Conservation (phyloP, 2,329 filamentous ascomycete species). For the Chrysoporthe puriensis region DNA sequence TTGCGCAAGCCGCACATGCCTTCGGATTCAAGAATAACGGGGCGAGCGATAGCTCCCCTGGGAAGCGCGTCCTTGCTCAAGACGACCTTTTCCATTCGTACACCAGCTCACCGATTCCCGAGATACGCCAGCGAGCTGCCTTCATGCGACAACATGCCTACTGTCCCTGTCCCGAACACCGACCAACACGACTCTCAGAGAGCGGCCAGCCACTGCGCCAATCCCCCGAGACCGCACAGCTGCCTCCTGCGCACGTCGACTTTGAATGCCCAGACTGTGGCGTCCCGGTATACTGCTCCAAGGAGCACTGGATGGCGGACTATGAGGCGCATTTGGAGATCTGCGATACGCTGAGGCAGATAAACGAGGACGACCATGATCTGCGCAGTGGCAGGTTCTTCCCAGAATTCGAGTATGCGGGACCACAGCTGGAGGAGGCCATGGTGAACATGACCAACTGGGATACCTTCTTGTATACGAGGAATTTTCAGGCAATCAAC, state of each 20-base stretch:
- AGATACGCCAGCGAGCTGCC: conserved; percentile 83
- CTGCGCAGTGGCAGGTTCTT: conserved; percentile 88
- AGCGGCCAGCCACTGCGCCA: conserved; percentile 63
- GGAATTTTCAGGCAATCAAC: conserved; percentile 89
- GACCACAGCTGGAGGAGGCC: conserved; percentile 86
- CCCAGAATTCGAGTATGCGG: conserved; percentile 90
- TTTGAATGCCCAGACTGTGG: conserved; percentile 98
- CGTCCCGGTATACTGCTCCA: conserved; percentile 88
- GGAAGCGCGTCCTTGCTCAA: conserved; percentile 55
- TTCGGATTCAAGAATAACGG: conserved; percentile 15
- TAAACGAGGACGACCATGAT: conserved; percentile 98
- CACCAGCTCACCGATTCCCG: conserved; percentile 83
- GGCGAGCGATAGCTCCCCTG: not conserved
- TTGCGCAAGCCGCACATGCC: conserved; percentile 23
- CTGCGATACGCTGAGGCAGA: conserved; percentile 87
- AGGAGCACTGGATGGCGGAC: conserved; percentile 94
- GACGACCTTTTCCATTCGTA: conserved; percentile 95
- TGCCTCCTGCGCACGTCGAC: conserved; percentile 78
- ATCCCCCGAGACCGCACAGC: conserved; percentile 49
- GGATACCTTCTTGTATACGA: conserved; percentile 94
- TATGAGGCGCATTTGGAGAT: conserved; percentile 92
- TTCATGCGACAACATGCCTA: conserved; percentile 93
- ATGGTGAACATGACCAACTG: conserved; percentile 97
- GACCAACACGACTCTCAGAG: conserved; percentile 72
- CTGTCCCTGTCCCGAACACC: conserved; percentile 89